Evolutionary conservation across 2,329 filamentous ascomycete genomes (phyloP).

Genomic region (Fusarium cyanostomum): DNA sequence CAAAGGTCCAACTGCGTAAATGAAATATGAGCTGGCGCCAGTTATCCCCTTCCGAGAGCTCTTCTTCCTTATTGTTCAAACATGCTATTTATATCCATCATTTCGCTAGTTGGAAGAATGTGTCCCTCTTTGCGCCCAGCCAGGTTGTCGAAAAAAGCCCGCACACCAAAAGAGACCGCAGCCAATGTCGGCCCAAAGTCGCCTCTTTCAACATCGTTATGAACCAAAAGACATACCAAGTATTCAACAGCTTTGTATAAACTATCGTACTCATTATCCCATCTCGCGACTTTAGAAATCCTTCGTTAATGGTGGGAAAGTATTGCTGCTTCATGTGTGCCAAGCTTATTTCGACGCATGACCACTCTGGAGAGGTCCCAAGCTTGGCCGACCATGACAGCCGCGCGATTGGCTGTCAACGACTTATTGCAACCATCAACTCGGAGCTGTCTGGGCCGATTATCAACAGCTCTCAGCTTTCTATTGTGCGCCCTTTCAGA

Average conservation of each 20-base stretch:
- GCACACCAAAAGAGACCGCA: constrained; percentile 24
- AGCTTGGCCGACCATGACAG: constrained; percentile 31
- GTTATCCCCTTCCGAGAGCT: not conserved
- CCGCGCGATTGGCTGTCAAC: constrained; percentile 36
- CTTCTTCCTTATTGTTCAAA: not conserved
- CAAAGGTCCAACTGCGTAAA: not conserved
- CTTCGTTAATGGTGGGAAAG: not conserved
- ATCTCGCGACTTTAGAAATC: not conserved
- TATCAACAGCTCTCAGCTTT: constrained; percentile 25
- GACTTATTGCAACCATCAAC: constrained; percentile 31
- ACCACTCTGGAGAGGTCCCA: constrained; percentile 31
- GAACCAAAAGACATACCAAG: not conserved
- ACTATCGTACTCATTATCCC: not conserved
- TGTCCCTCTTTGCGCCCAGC: not conserved
- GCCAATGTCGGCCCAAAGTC: constrained; percentile 24
- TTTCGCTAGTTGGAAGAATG: not conserved
- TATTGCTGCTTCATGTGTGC: constrained; percentile 20
- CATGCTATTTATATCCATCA: not conserved
- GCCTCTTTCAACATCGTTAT: not conserved
- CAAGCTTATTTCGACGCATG: constrained; percentile 34
- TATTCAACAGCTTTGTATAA: not conserved
- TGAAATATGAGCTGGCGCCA: constrained; percentile 15
- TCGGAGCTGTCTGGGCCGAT: constrained; percentile 30
- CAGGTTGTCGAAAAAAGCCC: constrained; percentile 16
- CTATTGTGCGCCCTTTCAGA: constrained; percentile 8